Evolutionary conservation across 768 basidiomycete species (phyloP).

Genomic region (Amanita pseudoporphyria): DNA sequence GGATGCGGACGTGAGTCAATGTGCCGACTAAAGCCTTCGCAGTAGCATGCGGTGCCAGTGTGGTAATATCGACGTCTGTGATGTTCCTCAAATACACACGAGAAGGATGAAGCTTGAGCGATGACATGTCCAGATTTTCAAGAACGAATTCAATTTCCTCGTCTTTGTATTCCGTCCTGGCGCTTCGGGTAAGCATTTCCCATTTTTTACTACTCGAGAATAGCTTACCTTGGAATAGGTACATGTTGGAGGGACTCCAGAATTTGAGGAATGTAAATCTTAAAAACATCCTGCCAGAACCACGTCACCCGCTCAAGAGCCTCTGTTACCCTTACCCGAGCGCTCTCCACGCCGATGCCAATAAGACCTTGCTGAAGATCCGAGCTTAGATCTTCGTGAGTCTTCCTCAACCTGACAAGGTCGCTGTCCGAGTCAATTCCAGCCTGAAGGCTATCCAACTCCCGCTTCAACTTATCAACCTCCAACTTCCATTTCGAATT

Average conservation of each 20-base stretch:
- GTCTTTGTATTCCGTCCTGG: constrained; percentile 65
- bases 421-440: constrained; percentile 42
- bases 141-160: constrained; percentile 61
- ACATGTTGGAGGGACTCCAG: constrained; percentile 44
- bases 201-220: not conserved
- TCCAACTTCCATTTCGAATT: constrained; percentile 46
- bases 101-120: constrained; percentile 56
- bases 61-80: constrained; percentile 42
- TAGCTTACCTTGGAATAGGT: constrained; percentile 56
- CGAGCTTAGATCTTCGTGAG: constrained; percentile 36
- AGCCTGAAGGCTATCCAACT: constrained; percentile 33
- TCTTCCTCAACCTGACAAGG: constrained; percentile 32
- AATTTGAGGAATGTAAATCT: constrained; percentile 61
- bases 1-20: constrained; percentile 54
- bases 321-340: constrained; percentile 36
- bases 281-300: constrained; percentile 79
- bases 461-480: constrained; percentile 33
- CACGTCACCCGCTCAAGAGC: constrained; percentile 55
- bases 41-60: constrained; percentile 24
- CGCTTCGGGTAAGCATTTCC: not conserved
- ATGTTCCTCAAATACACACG: constrained; percentile 67
- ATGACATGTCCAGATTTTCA: constrained; percentile 64
- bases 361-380: constrained; percentile 38
- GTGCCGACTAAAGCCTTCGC: constrained; percentile 47
- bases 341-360: constrained; percentile 22